These are phyloP conservation scores for Sporothrix protearum DNA, from an alignment of 2,329 filamentous ascomycete genomes.

Conservation along the genomic window DNA sequence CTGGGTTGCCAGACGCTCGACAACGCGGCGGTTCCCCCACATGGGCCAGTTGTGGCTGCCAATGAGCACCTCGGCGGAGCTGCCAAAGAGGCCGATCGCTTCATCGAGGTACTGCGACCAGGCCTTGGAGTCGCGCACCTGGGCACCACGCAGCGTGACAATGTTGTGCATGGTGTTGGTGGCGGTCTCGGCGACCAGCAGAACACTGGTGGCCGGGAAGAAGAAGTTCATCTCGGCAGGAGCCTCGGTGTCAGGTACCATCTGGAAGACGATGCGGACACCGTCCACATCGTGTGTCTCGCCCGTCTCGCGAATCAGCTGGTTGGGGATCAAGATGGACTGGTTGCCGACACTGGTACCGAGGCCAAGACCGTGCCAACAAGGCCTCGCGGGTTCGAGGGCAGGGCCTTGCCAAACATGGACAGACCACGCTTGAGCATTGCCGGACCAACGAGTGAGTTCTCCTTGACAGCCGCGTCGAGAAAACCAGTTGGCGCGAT, in stretches of 20 bases:
- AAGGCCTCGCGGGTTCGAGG: background rate
- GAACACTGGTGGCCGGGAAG: conserved; percentile 10
- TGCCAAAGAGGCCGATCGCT: conserved; percentile 14
- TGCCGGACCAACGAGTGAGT: conserved; percentile 16
- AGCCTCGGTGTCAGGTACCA: conserved; percentile 22
- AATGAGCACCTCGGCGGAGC: conserved; percentile 6
- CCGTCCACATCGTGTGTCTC: conserved; percentile 15
- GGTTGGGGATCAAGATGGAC: conserved; percentile 8
- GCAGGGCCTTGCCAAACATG: conserved; percentile 20
- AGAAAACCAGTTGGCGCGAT: conserved; percentile 15
- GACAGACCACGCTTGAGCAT: conserved; percentile 19
- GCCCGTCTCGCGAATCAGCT: conserved; percentile 1
- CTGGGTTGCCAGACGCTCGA: conserved; percentile 11
- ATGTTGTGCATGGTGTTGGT: conserved; percentile 22
- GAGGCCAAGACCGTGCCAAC: conserved; percentile 12
- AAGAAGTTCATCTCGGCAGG: conserved; percentile 21
- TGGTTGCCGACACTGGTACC: background rate
- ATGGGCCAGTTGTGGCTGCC: conserved; percentile 23
- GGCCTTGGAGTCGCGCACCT: conserved; percentile 21
- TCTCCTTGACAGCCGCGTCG: conserved; percentile 15
- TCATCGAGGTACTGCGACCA: conserved; percentile 20
- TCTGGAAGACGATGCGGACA: conserved; percentile 18
- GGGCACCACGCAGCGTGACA: conserved; percentile 15
- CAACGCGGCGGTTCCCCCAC: conserved; percentile 13
- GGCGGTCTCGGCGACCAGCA: conserved; percentile 18